Percentiles rank a stretch among this genome's conserved stretches.
These are phyloP conservation scores for Closterium sp. DNA, from an alignment of 139 green algal species.

Conservation along the genomic window DNA sequence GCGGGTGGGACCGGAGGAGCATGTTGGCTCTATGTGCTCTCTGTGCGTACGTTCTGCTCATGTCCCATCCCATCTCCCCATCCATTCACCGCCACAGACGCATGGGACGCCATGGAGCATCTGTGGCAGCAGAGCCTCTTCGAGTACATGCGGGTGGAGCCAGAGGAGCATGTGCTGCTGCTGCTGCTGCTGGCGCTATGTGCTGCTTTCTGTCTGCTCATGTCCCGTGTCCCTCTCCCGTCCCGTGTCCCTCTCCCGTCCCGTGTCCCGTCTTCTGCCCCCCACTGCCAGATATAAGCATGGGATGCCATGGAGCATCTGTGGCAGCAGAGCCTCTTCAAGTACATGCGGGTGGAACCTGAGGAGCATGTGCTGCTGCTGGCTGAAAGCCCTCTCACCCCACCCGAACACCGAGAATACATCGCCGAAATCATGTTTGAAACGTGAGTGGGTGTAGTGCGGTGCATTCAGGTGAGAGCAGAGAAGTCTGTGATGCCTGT, in stretches of 20 bases:
- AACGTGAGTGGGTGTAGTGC: slow-evolving; percentile 35
- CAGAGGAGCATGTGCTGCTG: no score
- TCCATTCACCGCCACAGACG: no score
- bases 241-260: no score
- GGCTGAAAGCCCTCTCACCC: slow-evolving; percentile 78
- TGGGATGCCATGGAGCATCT: slow-evolving; percentile 78
- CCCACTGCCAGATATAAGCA: slow-evolving; percentile 68
- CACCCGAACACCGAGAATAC: slow-evolving; percentile 73
- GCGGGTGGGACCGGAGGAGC: no score
- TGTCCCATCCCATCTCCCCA: no score
- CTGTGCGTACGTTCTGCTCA: no score
- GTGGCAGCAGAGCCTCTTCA: slow-evolving; percentile 70
- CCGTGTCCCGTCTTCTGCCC: no score
- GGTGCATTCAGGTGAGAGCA: not conserved
- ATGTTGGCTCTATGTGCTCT: no score
- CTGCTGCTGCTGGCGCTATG: not conserved
- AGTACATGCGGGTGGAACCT: slow-evolving; percentile 61
- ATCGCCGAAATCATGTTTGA: slow-evolving; percentile 86
- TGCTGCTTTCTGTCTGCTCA: no score
- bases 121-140: slow-evolving; percentile 71
- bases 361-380: slow-evolving; percentile 77
- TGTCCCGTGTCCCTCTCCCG: no score
- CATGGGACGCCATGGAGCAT: slow-evolving; percentile 66
- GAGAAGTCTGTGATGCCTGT: not conserved
- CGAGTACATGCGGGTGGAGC: no score